phyloP scores from a whole-genome alignment of 2,329 filamentous ascomycete species.

The Fusarium hainanense region DNA sequence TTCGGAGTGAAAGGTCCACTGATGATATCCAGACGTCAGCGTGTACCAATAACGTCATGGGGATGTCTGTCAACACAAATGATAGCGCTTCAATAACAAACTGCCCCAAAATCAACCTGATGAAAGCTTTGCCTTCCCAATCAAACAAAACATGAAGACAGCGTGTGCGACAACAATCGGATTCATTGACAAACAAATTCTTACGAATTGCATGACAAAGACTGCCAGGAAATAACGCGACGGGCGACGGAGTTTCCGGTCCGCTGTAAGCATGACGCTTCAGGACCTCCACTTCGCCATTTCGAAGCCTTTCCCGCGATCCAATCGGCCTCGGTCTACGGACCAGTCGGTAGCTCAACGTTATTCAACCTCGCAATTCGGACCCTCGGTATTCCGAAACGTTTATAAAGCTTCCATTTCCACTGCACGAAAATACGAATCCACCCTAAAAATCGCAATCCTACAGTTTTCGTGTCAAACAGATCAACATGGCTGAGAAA shows the following conservation, averaged over 20 bases:
- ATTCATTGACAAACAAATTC: background rate
- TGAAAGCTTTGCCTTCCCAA: background rate
- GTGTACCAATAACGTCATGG: background rate
- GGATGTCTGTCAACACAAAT: background rate
- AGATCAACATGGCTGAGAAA: background rate
- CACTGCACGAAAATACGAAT: too few relatives aligned
- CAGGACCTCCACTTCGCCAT: background rate
- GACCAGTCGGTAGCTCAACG: background rate
- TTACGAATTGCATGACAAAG: background rate
- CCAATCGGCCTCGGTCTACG: background rate
- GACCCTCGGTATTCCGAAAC: background rate
- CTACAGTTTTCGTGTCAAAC: too few relatives aligned
- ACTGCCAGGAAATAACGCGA: background rate
- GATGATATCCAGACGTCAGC: too few relatives aligned
- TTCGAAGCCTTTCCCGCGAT: background rate
- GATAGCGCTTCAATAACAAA: background rate
- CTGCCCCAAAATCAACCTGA: background rate
- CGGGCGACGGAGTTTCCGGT: background rate
- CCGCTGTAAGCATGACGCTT: background rate
- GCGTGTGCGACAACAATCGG: rapidly evolving
- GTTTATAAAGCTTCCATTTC: background rate
- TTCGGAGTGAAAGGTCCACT: too few relatives aligned
- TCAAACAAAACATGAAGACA: background rate
- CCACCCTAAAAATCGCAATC: background rate
- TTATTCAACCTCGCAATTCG: background rate